These are phyloP conservation scores for Paralagenidium karlingii DNA, from an alignment of 352 stramenopile genomes.

Conservation along the genomic window DNA sequence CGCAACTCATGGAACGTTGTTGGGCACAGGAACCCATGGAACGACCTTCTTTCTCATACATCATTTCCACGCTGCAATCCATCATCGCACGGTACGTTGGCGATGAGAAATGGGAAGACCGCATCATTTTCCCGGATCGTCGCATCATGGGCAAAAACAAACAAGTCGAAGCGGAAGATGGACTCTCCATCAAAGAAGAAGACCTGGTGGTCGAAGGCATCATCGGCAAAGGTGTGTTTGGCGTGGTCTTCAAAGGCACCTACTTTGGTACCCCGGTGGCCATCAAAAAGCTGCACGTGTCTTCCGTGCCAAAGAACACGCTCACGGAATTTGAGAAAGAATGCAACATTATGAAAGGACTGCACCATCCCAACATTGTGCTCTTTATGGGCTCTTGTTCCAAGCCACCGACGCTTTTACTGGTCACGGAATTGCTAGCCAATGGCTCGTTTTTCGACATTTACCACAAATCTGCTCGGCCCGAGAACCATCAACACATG, in stretches of 20 bases:
- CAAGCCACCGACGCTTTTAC: constrained; percentile 91
- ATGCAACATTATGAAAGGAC: constrained; percentile 75
- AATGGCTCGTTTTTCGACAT: constrained; percentile 83
- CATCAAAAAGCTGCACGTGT: constrained; percentile 78
- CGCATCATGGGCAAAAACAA: constrained; percentile 49
- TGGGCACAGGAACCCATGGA: constrained; percentile 55
- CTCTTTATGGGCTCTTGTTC: constrained; percentile 97
- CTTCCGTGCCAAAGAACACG: constrained; percentile 68
- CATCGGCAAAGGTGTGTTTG: constrained; percentile 71
- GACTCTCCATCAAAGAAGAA: constrained; percentile 66
- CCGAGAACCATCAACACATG: constrained; percentile 33
- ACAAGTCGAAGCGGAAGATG: constrained; percentile 35
- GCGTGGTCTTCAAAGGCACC: constrained; percentile 69
- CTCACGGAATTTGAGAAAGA: constrained; percentile 75
- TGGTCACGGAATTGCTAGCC: constrained; percentile 89
- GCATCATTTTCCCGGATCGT: constrained; percentile 70
- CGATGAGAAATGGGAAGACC: constrained; percentile 72
- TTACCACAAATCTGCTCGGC: constrained; percentile 68
- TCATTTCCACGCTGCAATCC: constrained; percentile 62
- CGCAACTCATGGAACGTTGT: constrained; percentile 60
- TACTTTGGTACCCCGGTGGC: constrained; percentile 76
- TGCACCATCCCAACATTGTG: constrained; percentile 96
- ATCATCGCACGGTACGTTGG: constrained; percentile 57
- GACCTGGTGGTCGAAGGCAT: constrained; percentile 52
- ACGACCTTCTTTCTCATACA: constrained; percentile 70